phyloP scores from a whole-genome alignment of 2,329 filamentous ascomycete species.

The Hypoxylon sp. region DNA sequence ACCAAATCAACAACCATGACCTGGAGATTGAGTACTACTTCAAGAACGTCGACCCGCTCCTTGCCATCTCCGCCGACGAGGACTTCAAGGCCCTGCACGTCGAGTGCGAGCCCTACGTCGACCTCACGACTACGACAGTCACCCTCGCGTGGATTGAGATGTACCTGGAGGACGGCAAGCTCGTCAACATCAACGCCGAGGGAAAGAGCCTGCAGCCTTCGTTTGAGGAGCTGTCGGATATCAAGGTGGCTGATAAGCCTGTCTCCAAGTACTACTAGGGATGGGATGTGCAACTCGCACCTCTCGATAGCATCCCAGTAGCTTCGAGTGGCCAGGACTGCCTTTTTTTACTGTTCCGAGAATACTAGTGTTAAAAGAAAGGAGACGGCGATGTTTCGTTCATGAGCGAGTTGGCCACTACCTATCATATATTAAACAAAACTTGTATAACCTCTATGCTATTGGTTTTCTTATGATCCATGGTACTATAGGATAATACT shows the following conservation, averaged over 20 bases:
- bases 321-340: no score
- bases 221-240: constrained; percentile 25
- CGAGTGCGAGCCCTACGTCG: constrained; percentile 27
- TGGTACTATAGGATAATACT: no score
- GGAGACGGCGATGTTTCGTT: no score
- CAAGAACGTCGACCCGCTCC: constrained; percentile 21
- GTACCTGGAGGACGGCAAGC: constrained; percentile 28
- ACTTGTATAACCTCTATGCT: no score
- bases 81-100: constrained; percentile 29
- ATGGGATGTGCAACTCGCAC: no score
- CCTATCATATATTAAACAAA: no score
- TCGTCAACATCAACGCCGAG: constrained; percentile 18
- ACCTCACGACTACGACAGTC: constrained; percentile 5
- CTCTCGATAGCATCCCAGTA: no score
- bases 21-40: constrained; percentile 35
- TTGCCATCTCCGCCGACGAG: constrained; percentile 28
- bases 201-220: constrained; percentile 29
- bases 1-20: constrained; percentile 24
- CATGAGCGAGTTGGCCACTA: no score
- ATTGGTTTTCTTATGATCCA: no score
- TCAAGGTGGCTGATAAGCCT: constrained; percentile 17
- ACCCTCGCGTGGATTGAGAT: constrained; percentile 30
- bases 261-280: constrained; percentile 27
- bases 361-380: no score
- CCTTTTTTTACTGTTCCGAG: no score